Evolutionary conservation across 2,329 filamentous ascomycete species (phyloP), one percentile per base, ranked within the genome.

Genomic region (Penicillium hesseltinei): DNA sequence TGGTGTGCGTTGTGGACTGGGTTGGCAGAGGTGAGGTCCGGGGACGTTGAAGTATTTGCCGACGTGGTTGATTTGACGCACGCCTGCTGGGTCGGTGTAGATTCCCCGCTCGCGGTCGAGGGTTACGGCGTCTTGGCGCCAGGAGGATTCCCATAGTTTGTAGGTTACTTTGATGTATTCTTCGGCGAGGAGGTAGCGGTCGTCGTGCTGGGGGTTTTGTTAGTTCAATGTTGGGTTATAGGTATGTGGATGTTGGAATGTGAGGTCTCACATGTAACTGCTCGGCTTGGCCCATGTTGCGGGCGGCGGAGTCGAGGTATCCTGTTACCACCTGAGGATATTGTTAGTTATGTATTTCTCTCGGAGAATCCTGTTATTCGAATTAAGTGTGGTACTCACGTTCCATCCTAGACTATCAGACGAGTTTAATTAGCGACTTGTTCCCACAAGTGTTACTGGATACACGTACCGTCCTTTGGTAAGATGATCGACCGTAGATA

Each of bases 141-240:
- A 89, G 0, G 85, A 88, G 0, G 82, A 85, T 65, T 89, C 82
- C 70, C 85, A 82, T 2, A 90, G 81, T 66, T 89, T 89, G 73
- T 88, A 84, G 63, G 85, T 80, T 27, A 88, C 84, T 59, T 81
- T 75, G 69, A 86, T 77, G 71, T 85, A 90, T 72, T 85, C 88
- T 65, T 85, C 86, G 21, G 81, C 87, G 33, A 84, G 80, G 7
- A 76, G 79, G 62, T 90, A 90, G 54, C 86, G 79, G 62, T 86
- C 85, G 61, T 89, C 87, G 65, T 90, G 88, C 75, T 81, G 44
- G 0, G 44, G 0, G 0, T 47, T 17, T 27, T 27, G 33, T 56
- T 48, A 51, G 44, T 7, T 21, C 21, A 21, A 21, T 21, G 21
- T 21, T 51, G 8, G 25, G 6, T 0, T 6, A 29, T 27, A 21